phyloP scores from a whole-genome alignment of 768 basidiomycete species.

The Pholiota conissans region DNA sequence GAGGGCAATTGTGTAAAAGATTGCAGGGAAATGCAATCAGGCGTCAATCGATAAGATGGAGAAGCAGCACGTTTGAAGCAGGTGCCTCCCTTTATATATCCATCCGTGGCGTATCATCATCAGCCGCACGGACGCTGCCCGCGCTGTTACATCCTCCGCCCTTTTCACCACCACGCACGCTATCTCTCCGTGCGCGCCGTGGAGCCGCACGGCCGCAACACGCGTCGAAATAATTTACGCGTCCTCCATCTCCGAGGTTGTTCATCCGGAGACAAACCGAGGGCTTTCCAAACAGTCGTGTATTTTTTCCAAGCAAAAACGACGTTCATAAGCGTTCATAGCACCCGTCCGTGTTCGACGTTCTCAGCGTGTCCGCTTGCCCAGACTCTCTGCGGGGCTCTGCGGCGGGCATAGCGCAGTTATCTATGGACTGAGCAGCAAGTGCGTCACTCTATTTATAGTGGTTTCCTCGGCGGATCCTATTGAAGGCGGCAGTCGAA shows the following conservation, averaged over 20 bases:
- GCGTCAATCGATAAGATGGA: slow-evolving; percentile 29
- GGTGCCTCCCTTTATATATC: slow-evolving; percentile 13
- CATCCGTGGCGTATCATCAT: background rate
- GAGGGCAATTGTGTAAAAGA: slow-evolving; percentile 16
- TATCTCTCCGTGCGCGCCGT: background rate
- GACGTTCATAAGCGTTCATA: background rate
- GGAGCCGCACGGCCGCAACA: background rate
- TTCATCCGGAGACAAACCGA: background rate
- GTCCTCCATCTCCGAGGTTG: background rate
- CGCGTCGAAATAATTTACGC: background rate
- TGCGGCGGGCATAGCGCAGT: background rate
- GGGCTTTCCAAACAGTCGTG: background rate
- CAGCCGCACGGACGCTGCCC: background rate
- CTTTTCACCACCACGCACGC: background rate
- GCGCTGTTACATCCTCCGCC: background rate
- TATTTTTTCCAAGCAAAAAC: background rate
- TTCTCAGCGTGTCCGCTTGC: too few species aligned
- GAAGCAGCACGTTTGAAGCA: slow-evolving; percentile 22
- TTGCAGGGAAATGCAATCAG: slow-evolving; percentile 11
- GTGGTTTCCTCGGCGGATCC: background rate
- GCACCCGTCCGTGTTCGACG: background rate
- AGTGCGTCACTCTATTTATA: background rate
- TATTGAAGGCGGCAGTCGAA: background rate
- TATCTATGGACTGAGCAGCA: background rate
- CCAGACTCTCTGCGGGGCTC: background rate